Evolutionary conservation across 495 filamentous ascomycete species (phyloP).

Genomic region (Thozetella sp.): DNA sequence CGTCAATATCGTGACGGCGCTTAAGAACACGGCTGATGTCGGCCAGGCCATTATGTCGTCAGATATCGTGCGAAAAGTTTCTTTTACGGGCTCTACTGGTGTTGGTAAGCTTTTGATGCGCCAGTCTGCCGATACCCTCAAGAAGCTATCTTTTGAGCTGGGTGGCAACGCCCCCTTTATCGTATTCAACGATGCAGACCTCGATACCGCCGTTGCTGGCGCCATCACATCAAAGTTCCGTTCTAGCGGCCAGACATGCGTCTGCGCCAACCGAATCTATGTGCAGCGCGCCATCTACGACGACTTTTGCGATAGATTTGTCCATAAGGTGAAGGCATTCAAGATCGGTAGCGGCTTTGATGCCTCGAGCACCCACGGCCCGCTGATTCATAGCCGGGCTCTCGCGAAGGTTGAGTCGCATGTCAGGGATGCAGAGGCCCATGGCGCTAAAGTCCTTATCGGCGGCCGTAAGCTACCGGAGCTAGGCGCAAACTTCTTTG

Average conservation of each 20-base stretch:
- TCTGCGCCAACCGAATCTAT: conserved; percentile 87
- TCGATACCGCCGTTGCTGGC: conserved; percentile 75
- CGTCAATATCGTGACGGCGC: conserved; percentile 77
- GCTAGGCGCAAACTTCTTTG: conserved; percentile 74
- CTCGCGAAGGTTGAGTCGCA: conserved; percentile 77
- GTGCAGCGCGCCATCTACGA: conserved; percentile 81
- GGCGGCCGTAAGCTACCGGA: conserved; percentile 70
- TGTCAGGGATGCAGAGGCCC: conserved; percentile 72
- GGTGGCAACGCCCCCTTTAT: conserved; percentile 94
- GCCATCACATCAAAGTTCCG: conserved; percentile 83
- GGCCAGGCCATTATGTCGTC: conserved; percentile 75
- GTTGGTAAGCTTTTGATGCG: conserved; percentile 90
- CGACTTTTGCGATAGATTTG: conserved; percentile 69
- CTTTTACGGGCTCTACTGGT: conserved; percentile 86
- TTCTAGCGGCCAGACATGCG: conserved; percentile 86
- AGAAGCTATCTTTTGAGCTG: conserved; percentile 85
- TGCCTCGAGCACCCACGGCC: conserved; percentile 73
- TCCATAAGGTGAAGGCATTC: conserved; percentile 74
- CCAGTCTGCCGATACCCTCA: conserved; percentile 77
- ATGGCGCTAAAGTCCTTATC: conserved; percentile 70
- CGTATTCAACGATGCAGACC: conserved; percentile 89
- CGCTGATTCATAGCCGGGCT: conserved; percentile 78
- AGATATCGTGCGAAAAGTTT: conserved; percentile 76
- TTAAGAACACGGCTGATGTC: conserved; percentile 71
- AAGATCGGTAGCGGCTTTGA: conserved; percentile 78